Conservation (phyloP, 805 yeast genomes). For the Groenewaldozyma tartarivorans region DNA sequence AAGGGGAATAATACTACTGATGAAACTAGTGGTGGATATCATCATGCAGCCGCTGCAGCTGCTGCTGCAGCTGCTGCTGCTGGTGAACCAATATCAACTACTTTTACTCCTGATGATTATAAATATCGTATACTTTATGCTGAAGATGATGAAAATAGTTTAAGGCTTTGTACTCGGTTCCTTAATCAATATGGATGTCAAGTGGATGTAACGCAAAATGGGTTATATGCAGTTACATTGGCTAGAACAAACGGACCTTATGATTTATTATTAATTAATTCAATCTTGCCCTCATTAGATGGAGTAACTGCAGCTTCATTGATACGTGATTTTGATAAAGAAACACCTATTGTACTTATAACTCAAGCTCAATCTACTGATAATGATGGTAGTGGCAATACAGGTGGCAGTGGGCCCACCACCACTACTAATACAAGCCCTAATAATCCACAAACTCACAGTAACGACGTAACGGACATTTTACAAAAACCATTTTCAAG, state of each 20-base stretch:
- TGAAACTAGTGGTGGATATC: not conserved
- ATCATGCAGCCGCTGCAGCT: not conserved
- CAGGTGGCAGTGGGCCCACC: no score
- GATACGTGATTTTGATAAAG: constrained; percentile 72
- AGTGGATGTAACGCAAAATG: constrained; percentile 89
- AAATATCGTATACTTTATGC: constrained; percentile 35
- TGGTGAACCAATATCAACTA: no score
- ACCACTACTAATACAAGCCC: no score
- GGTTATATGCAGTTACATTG: constrained; percentile 76
- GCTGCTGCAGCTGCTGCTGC: not conserved
- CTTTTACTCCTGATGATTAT: not conserved
- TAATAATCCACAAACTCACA: constrained; percentile 28
- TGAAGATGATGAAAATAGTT: constrained; percentile 54
- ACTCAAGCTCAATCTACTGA: no score
- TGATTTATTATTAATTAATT: constrained; percentile 48
- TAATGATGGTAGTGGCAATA: no score
- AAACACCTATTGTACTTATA: constrained; percentile 68
- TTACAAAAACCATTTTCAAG: constrained; percentile 91
- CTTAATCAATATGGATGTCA: constrained; percentile 82
- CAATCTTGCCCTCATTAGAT: constrained; percentile 47
- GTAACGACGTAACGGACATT: constrained; percentile 87
- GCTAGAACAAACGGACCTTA: constrained; percentile 51
- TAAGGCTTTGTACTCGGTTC: constrained; percentile 74
- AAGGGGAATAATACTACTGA: no score
- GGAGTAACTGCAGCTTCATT: constrained; percentile 74